Percentiles rank a stretch among this genome's conserved stretches.
phyloP scores from a whole-genome alignment of 495 filamentous ascomycete species.

The Penicillium simplicissimum region DNA sequence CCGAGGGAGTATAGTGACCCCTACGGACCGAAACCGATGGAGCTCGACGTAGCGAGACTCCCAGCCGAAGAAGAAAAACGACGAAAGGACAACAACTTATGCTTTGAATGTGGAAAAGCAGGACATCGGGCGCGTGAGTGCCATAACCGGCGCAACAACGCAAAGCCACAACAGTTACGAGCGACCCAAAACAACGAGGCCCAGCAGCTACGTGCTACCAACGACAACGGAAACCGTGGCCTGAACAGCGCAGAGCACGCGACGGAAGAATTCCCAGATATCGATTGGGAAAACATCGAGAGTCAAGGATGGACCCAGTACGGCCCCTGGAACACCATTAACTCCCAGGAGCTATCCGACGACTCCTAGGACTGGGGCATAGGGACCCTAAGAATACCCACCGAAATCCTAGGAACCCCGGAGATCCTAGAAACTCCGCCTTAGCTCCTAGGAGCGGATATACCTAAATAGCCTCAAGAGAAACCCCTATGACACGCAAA shows the following conservation, averaged over 20 bases:
- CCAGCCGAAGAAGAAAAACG: too few species aligned
- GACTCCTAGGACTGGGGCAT: background rate
- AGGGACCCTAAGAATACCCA: background rate
- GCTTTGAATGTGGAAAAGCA: too few species aligned
- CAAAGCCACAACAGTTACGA: background rate
- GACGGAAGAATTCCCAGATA: background rate
- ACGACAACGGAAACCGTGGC: background rate
- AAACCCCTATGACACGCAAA: background rate
- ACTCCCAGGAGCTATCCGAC: background rate
- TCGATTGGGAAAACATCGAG: background rate
- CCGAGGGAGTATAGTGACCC: too few species aligned
- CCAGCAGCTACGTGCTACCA: background rate
- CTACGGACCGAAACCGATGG: too few species aligned
- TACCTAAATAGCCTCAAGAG: background rate
- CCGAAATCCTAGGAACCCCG: background rate
- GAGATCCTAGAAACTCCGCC: too few species aligned
- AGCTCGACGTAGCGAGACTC: too few species aligned
- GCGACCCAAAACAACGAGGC: too few species aligned
- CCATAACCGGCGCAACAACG: too few species aligned
- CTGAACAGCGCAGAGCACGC: background rate
- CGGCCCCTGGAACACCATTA: background rate
- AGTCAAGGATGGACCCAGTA: background rate
- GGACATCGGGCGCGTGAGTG: too few species aligned
- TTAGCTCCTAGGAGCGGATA: too few species aligned
- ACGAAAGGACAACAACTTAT: too few species aligned